Conservation (phyloP, 2,329 filamentous ascomycete species). For the Pezicula carpinea region DNA sequence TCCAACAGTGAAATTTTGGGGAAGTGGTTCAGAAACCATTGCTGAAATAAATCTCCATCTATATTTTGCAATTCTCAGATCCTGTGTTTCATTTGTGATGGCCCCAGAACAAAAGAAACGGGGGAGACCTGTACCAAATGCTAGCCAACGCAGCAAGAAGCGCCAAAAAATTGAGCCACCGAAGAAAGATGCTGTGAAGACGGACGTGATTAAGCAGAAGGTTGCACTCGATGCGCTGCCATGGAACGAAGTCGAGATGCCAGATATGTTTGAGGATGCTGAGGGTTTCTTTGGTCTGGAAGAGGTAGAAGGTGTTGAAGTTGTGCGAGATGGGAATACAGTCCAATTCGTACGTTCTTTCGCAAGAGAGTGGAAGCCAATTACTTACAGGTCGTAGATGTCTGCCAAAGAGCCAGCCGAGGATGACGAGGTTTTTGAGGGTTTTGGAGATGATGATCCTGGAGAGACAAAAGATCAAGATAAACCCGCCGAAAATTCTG, state of each 20-base stretch:
- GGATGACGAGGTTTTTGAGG: slow-evolving; percentile 57
- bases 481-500: slow-evolving; percentile 22
- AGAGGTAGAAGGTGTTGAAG: slow-evolving; percentile 84
- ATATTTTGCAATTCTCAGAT: background rate
- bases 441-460: slow-evolving; percentile 52
- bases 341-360: slow-evolving; percentile 48
- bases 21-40: background rate
- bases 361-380: background rate
- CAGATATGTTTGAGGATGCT: slow-evolving; percentile 79
- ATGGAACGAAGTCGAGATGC: slow-evolving; percentile 60
- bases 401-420: slow-evolving; percentile 20
- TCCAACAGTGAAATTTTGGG: background rate
- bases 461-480: slow-evolving; percentile 18
- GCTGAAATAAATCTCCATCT: background rate
- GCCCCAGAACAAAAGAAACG: slow-evolving; percentile 25
- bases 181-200: slow-evolving; percentile 7
- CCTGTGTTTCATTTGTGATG: slow-evolving; percentile 13
- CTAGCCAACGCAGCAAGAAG: slow-evolving; percentile 25
- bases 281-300: slow-evolving; percentile 91
- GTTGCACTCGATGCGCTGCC: slow-evolving; percentile 44
- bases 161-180: slow-evolving; percentile 26
- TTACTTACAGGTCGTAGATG: slow-evolving; percentile 18
- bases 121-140: slow-evolving; percentile 16
- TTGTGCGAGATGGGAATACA: slow-evolving; percentile 62
- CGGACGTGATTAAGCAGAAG: slow-evolving; percentile 29